These are phyloP conservation scores for Verbascum thapsus DNA, from an alignment of 257 asterid genomes.

Conservation along the genomic window DNA sequence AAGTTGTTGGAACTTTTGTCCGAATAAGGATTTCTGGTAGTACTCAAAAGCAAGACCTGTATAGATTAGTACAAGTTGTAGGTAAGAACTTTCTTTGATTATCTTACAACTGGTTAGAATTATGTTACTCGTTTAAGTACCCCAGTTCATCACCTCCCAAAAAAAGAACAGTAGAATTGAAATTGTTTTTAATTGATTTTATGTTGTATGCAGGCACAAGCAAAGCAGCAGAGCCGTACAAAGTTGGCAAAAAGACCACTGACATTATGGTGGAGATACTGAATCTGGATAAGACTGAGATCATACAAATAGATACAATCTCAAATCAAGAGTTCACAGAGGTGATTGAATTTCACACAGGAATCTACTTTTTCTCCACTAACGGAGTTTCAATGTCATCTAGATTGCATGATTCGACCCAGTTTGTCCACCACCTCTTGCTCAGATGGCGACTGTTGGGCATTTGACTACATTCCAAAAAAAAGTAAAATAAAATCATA, in stretches of 20 bases:
- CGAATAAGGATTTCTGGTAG: conserved; percentile 90
- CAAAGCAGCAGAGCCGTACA: conserved; percentile 81
- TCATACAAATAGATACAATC: conserved; percentile 77
- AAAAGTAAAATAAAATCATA: no score
- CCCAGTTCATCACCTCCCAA: conserved; percentile 6
- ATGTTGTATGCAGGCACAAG: conserved; percentile 69
- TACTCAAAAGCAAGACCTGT: conserved; percentile 89
- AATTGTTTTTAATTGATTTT: conserved; percentile 19
- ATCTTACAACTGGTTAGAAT: conserved; percentile 19
- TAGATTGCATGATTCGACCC: conserved; percentile 4
- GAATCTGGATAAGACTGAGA: conserved; percentile 93
- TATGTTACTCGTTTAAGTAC: conserved; percentile 20
- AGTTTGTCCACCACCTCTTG: conserved; percentile 23
- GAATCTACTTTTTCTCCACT: conserved; percentile 21
- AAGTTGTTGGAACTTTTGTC: conserved; percentile 87
- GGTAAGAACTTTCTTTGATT: conserved; percentile 53
- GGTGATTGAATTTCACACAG: conserved; percentile 50
- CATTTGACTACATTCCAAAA: neutral
- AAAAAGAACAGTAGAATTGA: no score
- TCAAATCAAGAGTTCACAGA: conserved; percentile 98
- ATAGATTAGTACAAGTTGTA: conserved; percentile 96
- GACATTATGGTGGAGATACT: conserved; percentile 82
- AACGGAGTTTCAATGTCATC: neutral
- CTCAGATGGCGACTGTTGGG: neutral
- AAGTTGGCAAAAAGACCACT: conserved; percentile 83